Percentiles rank a stretch among this genome's conserved stretches.
These are phyloP conservation scores for Aspergillus ochraceus DNA, from an alignment of 2,329 filamentous ascomycete species.

Conservation along the genomic window DNA sequence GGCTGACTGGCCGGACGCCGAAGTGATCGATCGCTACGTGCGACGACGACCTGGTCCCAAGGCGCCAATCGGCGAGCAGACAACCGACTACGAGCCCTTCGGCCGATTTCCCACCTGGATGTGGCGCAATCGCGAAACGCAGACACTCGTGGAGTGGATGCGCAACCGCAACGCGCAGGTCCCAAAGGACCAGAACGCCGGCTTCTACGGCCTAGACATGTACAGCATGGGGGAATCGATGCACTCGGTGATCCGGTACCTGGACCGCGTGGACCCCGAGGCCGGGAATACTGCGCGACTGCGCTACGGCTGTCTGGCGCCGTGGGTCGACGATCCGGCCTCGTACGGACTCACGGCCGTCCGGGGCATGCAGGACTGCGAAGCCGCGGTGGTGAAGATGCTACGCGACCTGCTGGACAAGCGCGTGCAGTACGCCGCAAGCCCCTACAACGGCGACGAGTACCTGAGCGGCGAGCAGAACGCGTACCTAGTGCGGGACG, in stretches of 20 bases:
- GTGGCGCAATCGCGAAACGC: conserved; percentile 56
- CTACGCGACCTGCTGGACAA: conserved; percentile 45
- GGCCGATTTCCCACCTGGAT: conserved; percentile 57
- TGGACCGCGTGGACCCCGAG: conserved; percentile 47
- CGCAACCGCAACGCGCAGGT: conserved; percentile 43
- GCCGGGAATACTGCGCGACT: conserved; percentile 46
- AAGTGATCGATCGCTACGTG: conserved; percentile 53
- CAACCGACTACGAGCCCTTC: conserved; percentile 42
- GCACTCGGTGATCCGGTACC: conserved; percentile 49
- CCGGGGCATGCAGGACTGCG: conserved; percentile 47
- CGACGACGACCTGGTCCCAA: conserved; percentile 44
- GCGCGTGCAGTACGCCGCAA: conserved; percentile 43
- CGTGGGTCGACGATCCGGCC: conserved; percentile 52
- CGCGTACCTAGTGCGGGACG: conserved; percentile 50
- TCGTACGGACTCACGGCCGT: conserved; percentile 49
- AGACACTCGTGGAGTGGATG: conserved; percentile 55
- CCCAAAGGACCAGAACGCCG: conserved; percentile 32
- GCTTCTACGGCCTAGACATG: conserved; percentile 55
- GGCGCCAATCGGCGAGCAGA: conserved; percentile 28
- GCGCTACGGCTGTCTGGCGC: conserved; percentile 49
- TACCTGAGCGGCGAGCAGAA: conserved; percentile 54
- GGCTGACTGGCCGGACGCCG: conserved; percentile 57
- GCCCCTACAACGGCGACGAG: conserved; percentile 43
- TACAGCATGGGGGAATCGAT: conserved; percentile 52
- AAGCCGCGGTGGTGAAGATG: conserved; percentile 48